phyloP scores from a whole-genome alignment of 2,329 filamentous ascomycete species.

The Didymella pomorum region DNA sequence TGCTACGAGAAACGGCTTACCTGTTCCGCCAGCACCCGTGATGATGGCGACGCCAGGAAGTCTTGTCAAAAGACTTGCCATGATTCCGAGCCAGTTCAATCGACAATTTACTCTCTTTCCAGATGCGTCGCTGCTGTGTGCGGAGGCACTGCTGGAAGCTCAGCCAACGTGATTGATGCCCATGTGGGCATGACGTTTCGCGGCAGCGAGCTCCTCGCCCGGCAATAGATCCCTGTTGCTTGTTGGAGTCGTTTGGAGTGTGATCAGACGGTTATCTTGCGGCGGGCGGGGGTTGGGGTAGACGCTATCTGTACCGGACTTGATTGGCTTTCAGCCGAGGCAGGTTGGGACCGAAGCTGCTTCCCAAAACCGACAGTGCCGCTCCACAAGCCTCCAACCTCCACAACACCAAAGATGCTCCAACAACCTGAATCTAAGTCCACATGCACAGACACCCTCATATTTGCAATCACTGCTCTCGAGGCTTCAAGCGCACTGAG shows the following conservation, averaged over 20 bases:
- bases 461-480: conserved; percentile 38
- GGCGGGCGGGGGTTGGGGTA: conserved; percentile 8
- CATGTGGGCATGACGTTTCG: conserved; percentile 4
- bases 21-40: conserved; percentile 48
- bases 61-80: conserved; percentile 17
- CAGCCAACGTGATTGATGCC: background rate
- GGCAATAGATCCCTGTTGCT: background rate
- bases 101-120: background rate
- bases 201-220: conserved; percentile 1
- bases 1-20: conserved; percentile 25
- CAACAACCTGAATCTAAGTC: conserved; percentile 9
- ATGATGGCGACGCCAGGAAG: conserved; percentile 45
- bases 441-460: conserved; percentile 38
- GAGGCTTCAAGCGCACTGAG: conserved; percentile 43
- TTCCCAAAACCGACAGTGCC: background rate
- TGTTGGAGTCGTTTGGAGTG: conserved; percentile 6
- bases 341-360: background rate
- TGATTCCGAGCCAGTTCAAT: background rate
- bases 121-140: background rate
- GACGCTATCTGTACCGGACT: conserved; percentile 4
- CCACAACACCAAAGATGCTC: conserved; percentile 27
- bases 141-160: background rate
- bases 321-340: conserved; percentile 8
- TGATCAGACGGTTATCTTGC: conserved; percentile 6
- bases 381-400: conserved; percentile 29